These are phyloP conservation scores for Moricandia moricandioides DNA, from an alignment of 345 rosid genomes.

Conservation along the genomic window DNA sequence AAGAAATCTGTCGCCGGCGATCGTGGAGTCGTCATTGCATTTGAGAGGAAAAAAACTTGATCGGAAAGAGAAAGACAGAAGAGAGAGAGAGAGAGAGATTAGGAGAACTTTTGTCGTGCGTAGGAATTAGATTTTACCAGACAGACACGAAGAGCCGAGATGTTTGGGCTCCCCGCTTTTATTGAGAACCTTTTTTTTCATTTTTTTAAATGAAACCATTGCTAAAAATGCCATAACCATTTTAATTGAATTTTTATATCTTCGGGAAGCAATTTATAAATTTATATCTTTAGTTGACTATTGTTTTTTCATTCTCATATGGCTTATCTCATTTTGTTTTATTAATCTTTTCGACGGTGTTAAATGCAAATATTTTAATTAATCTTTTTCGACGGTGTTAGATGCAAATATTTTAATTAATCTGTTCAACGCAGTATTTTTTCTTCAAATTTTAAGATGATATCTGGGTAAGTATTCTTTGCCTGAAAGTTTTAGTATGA, in stretches of 20 bases:
- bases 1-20: constrained; percentile 44
- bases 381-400: not conserved
- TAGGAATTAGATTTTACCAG: constrained; percentile 21
- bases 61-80: not conserved
- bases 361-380: not conserved
- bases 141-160: constrained; percentile 31
- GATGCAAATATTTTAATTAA: too few species aligned
- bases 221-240: not conserved
- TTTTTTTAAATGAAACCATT: not conserved
- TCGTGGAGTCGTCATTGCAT: constrained; percentile 45
- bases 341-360: not conserved
- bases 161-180: constrained; percentile 30
- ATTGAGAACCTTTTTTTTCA: constrained; percentile 6
- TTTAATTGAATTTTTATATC: not conserved
- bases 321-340: not conserved
- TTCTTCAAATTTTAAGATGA: too few species aligned
- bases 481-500: not conserved
- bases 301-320: not conserved
- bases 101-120: constrained; percentile 12
- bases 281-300: not conserved
- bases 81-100: constrained; percentile 9
- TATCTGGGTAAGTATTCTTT: too few species aligned
- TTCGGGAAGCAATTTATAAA: not conserved
- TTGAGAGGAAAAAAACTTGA: constrained; percentile 5
- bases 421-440: not conserved